These are phyloP conservation scores for Starmerella scarabaei DNA, from an alignment of 805 yeast species.

Conservation along the genomic window DNA sequence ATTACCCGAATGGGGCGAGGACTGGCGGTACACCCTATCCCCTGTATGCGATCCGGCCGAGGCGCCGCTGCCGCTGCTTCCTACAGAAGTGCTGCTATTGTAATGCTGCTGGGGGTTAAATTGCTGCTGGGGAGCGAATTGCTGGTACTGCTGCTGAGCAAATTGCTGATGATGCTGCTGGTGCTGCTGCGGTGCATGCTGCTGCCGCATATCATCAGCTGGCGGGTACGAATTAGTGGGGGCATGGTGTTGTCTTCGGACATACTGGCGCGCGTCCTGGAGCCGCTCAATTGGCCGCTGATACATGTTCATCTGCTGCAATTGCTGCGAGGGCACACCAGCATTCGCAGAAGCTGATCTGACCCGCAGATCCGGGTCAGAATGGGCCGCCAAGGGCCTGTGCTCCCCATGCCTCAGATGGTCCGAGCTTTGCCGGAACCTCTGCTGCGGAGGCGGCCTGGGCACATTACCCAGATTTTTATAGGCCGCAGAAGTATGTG, in stretches of 20 bases:
- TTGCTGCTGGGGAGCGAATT: too few relatives aligned
- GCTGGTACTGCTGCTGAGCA: too few relatives aligned
- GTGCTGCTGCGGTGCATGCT: neutral
- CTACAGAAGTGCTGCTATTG: too few relatives aligned
- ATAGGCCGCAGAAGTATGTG: conserved; percentile 14
- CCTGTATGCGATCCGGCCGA: too few relatives aligned
- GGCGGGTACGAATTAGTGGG: conserved; percentile 2
- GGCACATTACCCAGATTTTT: conserved; percentile 16
- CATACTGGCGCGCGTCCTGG: conserved; percentile 4
- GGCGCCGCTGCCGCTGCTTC: too few relatives aligned
- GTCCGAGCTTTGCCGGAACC: conserved; percentile 10
- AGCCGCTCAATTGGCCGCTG: neutral
- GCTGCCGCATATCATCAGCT: conserved; percentile 4
- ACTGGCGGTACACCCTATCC: too few relatives aligned
- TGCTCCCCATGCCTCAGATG: too few relatives aligned
- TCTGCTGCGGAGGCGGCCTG: conserved; percentile 19
- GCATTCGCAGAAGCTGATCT: too few relatives aligned
- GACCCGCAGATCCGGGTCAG: neutral
- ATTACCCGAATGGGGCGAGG: too few relatives aligned
- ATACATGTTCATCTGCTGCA: neutral
- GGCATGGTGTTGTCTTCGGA: conserved; percentile 4
- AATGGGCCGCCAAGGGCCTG: too few relatives aligned
- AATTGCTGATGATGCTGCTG: neutral
- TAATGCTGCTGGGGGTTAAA: too few relatives aligned
- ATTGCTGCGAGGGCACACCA: neutral